Evolutionary conservation across 108 stramenopile genomes (phyloP).

Genomic region (Cyclotella choctawhatcheeana): DNA sequence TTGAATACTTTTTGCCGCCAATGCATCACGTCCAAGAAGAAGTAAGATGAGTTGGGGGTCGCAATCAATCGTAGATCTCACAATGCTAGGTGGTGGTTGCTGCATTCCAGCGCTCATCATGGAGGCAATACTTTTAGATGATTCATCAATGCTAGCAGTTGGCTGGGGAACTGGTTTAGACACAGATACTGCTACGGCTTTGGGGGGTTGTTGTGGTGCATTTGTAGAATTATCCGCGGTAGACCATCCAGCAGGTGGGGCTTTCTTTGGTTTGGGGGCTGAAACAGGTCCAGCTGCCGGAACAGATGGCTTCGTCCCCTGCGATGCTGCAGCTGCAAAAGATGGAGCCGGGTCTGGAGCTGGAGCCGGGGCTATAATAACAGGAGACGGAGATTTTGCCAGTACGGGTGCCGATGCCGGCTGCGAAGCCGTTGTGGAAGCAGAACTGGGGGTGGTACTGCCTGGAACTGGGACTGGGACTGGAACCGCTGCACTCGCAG

Average conservation of each 20-base stretch:
- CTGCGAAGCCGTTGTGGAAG: slow-evolving; percentile 1
- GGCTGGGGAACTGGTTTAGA: slow-evolving; percentile 20
- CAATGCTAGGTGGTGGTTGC: slow-evolving; percentile 14
- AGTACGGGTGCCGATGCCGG: slow-evolving; percentile 17
- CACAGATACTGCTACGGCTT: not conserved
- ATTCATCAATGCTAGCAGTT: not conserved
- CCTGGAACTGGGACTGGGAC: slow-evolving; percentile 16
- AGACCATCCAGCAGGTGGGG: slow-evolving; percentile 28
- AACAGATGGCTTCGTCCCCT: slow-evolving; percentile 19
- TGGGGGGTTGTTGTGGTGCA: not conserved
- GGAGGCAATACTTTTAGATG: slow-evolving; percentile 17
- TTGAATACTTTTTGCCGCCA: slow-evolving; percentile 90
- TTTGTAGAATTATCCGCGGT: not conserved
- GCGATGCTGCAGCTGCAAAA: slow-evolving; percentile 42
- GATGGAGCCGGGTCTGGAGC: slow-evolving; percentile 13
- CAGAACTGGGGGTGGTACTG: slow-evolving; percentile 9
- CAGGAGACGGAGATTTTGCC: slow-evolving; percentile 21
- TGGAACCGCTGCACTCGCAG: slow-evolving; percentile 40
- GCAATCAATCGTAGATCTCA: slow-evolving; percentile 57
- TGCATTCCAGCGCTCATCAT: not conserved
- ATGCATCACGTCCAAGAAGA: slow-evolving; percentile 85
- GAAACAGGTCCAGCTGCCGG: slow-evolving; percentile 14
- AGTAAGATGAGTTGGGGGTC: slow-evolving; percentile 85
- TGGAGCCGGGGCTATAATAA: slow-evolving; percentile 2
- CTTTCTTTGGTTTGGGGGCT: slow-evolving; percentile 21